Evolutionary conservation across 2,329 filamentous ascomycete genomes (phyloP).

Genomic region (Aureobasidium sp.): DNA sequence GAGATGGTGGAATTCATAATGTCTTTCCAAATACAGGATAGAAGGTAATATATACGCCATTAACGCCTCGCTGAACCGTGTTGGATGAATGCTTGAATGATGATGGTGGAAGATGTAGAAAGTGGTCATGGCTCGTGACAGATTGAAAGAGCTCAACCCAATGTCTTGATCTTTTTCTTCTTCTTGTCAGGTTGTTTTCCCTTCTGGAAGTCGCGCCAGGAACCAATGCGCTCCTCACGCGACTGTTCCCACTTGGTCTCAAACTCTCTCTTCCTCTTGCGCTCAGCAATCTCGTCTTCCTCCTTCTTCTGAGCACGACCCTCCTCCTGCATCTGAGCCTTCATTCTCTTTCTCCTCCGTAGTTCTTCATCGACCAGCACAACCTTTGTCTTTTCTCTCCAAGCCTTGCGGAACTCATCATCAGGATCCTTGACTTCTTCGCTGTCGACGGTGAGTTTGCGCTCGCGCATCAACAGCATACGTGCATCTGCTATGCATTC

Average conservation of each 20-base stretch:
- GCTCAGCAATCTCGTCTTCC: constrained; percentile 70
- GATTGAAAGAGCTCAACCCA: constrained; percentile 31
- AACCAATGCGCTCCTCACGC: constrained; percentile 81
- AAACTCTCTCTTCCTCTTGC: constrained; percentile 63
- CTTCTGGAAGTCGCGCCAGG: constrained; percentile 90
- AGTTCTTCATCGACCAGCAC: constrained; percentile 92
- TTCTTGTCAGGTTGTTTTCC: constrained; percentile 29
- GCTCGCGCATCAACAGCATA: constrained; percentile 87
- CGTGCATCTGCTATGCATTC: constrained; percentile 94
- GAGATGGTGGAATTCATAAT: not conserved
- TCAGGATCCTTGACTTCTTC: constrained; percentile 67
- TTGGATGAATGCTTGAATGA: not conserved
- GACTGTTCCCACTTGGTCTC: constrained; percentile 94
- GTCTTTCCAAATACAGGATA: not conserved
- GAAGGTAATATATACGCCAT: not conserved
- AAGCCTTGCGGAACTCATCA: constrained; percentile 71
- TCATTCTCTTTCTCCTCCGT: constrained; percentile 71
- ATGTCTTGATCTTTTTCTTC: constrained; percentile 43
- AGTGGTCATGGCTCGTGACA: not conserved
- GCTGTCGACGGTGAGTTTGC: constrained; percentile 85
- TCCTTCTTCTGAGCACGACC: constrained; percentile 77
- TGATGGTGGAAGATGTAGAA: not conserved
- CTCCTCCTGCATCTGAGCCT: constrained; percentile 94
- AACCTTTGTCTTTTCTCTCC: constrained; percentile 81
- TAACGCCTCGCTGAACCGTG: constrained; percentile 1